phyloP scores from a whole-genome alignment of 306 rosid genomes.

The Rosa rugosa region DNA sequence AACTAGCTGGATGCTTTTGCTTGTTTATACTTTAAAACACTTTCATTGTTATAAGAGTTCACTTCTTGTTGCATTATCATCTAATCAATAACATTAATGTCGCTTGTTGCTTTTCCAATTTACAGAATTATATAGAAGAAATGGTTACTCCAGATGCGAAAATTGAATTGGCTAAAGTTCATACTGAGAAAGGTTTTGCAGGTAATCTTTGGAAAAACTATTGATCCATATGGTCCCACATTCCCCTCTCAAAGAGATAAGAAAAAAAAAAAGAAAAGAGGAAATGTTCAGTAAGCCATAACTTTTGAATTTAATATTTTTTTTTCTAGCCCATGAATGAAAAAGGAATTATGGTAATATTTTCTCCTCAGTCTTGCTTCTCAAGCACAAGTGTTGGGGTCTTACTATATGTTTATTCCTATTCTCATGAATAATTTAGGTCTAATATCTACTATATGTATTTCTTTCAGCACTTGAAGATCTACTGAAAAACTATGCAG shows the following conservation, averaged over 20 bases:
- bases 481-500: constrained; percentile 46
- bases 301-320: neutral
- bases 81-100: neutral
- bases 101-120: constrained; percentile 25
- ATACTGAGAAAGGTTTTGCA: constrained; percentile 58
- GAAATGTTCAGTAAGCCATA: neutral
- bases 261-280: neutral
- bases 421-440: neutral
- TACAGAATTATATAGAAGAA: constrained; percentile 70
- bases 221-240: neutral
- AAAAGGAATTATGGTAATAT: neutral
- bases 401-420: neutral
- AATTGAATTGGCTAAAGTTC: constrained; percentile 50
- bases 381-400: neutral
- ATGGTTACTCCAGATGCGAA: constrained; percentile 53
- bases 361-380: neutral
- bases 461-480: constrained; percentile 53
- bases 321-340: neutral
- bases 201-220: constrained; percentile 45
- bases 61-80: neutral
- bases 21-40: neutral
- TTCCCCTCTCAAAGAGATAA: neutral
- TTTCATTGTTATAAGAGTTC: neutral
- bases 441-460: constrained; percentile 6
- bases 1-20: constrained; percentile 19